A percentile compares a stretch with the other conserved stretches of the same genome.
phyloP scores from a whole-genome alignment of 169 alveolate species.

The Plasmodium yoelii region DNA sequence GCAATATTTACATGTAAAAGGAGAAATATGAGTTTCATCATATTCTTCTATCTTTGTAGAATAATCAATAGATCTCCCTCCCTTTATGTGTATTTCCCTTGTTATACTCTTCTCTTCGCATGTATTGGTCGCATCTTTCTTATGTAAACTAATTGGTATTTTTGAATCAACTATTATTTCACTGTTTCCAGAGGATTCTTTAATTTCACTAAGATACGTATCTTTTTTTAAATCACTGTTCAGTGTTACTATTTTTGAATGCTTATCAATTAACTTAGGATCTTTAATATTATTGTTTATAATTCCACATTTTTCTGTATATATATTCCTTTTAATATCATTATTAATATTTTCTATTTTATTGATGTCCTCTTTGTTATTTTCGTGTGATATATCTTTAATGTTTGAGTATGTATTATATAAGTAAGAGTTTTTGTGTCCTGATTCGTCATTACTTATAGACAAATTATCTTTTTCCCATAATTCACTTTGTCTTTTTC shows the following conservation, averaged over 20 bases:
- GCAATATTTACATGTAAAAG: slow-evolving; percentile 75
- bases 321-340: slow-evolving; percentile 8
- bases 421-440: slow-evolving; percentile 27
- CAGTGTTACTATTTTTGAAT: slow-evolving; percentile 29
- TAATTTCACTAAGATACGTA: slow-evolving; percentile 23
- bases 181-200: slow-evolving; percentile 12
- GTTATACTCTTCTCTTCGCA: slow-evolving; percentile 4
- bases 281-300: slow-evolving; percentile 17
- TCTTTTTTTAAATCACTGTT: slow-evolving; percentile 54
- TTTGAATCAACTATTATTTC: background rate
- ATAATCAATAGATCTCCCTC: slow-evolving; percentile 36
- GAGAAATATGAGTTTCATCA: slow-evolving; percentile 31
- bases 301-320: slow-evolving; percentile 36
- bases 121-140: slow-evolving; percentile 4
- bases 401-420: slow-evolving; percentile 24
- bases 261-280: slow-evolving; percentile 3
- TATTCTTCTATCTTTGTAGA: slow-evolving; percentile 51
- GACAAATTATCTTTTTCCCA: slow-evolving; percentile 21
- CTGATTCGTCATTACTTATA: slow-evolving; percentile 36
- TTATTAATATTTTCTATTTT: slow-evolving; percentile 20
- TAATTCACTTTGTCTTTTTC: slow-evolving; percentile 9
- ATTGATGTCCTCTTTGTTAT: slow-evolving; percentile 14
- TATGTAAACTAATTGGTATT: slow-evolving; percentile 25
- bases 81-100: slow-evolving; percentile 10
- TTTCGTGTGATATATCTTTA: slow-evolving; percentile 21